Conservation (phyloP, 2,329 filamentous ascomycete genomes). For the Botrytis aclada region DNA sequence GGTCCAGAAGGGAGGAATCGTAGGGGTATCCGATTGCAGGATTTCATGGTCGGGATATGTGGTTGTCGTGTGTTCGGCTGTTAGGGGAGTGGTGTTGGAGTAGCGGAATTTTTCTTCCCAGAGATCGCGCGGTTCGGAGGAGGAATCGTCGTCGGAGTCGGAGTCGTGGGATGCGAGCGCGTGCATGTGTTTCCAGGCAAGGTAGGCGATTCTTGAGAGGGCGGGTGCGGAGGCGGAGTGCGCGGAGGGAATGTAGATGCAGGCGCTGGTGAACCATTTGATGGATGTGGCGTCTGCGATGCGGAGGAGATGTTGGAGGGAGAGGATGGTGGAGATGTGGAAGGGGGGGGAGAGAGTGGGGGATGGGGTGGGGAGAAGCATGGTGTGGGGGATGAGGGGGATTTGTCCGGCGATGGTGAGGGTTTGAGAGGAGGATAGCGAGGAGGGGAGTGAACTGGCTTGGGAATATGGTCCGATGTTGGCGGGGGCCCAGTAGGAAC, state of each 20-base stretch:
- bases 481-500: slow-evolving; percentile 95
- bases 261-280: slow-evolving; percentile 69
- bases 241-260: slow-evolving; percentile 64
- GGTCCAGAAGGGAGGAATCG: slow-evolving; percentile 64
- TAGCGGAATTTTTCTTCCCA: slow-evolving; percentile 64
- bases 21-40: neutral
- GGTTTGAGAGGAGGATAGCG: slow-evolving; percentile 30
- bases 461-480: slow-evolving; percentile 98
- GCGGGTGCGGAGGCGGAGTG: slow-evolving; percentile 27
- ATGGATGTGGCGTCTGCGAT: slow-evolving; percentile 72
- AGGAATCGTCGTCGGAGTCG: slow-evolving; percentile 49
- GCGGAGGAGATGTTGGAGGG: slow-evolving; percentile 86
- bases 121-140: slow-evolving; percentile 54
- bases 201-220: slow-evolving; percentile 45
- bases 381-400: slow-evolving; percentile 75
- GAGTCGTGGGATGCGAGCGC: slow-evolving; percentile 28
- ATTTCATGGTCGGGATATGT: neutral
- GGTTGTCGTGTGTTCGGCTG: neutral
- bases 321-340: slow-evolving; percentile 61
- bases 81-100: slow-evolving; percentile 21
- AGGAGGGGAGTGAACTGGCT: slow-evolving; percentile 59
- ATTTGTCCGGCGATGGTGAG: slow-evolving; percentile 87
- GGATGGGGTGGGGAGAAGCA: slow-evolving; percentile 54
- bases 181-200: slow-evolving; percentile 46
- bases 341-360: slow-evolving; percentile 37